These are phyloP conservation scores for Sclerotinia sclerotiorum DNA, from an alignment of 2,329 filamentous ascomycete species.

Conservation along the genomic window DNA sequence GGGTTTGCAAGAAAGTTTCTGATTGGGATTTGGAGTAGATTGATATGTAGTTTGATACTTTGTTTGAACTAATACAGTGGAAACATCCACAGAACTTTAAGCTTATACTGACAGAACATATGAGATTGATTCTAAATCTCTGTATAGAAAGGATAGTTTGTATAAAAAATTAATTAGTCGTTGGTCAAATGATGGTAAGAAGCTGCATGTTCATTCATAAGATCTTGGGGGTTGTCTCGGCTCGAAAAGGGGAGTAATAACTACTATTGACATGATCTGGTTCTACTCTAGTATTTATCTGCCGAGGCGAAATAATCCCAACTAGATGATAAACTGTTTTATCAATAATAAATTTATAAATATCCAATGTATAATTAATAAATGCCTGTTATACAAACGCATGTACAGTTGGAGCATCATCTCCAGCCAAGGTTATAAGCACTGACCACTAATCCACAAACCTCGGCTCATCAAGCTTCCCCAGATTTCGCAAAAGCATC, in stretches of 20 bases:
- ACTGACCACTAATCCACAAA: background rate
- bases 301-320: too few relatives aligned
- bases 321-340: background rate
- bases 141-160: background rate
- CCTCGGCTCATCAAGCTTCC: constrained; percentile 16
- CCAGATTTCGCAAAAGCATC: constrained; percentile 13
- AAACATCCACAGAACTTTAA: background rate
- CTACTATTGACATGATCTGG: background rate
- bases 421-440: background rate
- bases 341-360: background rate
- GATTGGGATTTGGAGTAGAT: background rate
- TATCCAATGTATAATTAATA: background rate
- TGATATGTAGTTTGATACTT: background rate
- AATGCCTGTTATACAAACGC: background rate
- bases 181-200: too few relatives aligned
- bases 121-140: background rate
- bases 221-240: too few relatives aligned
- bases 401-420: background rate
- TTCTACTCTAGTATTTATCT: background rate
- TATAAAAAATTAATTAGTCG: too few relatives aligned
- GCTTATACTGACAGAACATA: background rate
- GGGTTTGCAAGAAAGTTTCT: background rate
- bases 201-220: too few relatives aligned
- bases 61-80: too few relatives aligned
- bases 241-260: background rate